A percentile compares a stretch with the other conserved stretches of the same genome.
Evolutionary conservation across 345 rosid genomes (phyloP).

Genomic region (Syzygium oleosum): DNA sequence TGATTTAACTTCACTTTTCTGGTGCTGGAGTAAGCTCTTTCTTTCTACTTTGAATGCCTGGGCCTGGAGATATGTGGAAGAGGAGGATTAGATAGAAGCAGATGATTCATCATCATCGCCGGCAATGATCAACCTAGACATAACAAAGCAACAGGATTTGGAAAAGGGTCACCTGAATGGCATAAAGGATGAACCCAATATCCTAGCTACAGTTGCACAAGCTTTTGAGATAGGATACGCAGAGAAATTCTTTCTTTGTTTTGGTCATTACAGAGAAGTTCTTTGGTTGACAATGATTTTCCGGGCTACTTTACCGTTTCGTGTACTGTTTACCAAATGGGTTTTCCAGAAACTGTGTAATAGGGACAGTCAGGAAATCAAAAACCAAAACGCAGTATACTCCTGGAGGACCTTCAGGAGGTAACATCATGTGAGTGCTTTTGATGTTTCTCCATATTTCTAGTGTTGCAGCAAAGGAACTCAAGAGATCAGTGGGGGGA

Average conservation of each 20-base stretch:
- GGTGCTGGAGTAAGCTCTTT: conserved; percentile 93
- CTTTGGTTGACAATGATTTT: not conserved
- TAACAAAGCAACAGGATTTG: not conserved
- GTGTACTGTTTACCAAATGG: not conserved
- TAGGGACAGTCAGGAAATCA: not conserved
- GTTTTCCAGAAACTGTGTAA: not conserved
- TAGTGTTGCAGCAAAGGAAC: not conserved
- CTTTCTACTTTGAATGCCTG: conserved; percentile 98
- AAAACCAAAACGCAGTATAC: not conserved
- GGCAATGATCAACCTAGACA: not conserved
- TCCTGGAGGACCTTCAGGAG: not conserved
- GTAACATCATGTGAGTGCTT: not conserved
- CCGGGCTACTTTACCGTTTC: not conserved
- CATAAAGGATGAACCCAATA: not conserved
- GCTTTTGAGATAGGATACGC: not conserved
- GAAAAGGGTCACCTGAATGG: not conserved
- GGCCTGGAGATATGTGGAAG: conserved; percentile 30
- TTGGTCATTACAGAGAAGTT: not conserved
- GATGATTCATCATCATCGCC: not conserved
- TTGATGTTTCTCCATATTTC: not conserved
- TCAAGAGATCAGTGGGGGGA: not conserved
- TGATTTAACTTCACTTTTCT: conserved; percentile 80
- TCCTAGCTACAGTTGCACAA: not conserved
- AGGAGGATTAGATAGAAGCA: not conserved
- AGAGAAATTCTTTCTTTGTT: not conserved